phyloP scores from a whole-genome alignment of 805 yeast genomes.

The Phaffomyces thermotolerans region DNA sequence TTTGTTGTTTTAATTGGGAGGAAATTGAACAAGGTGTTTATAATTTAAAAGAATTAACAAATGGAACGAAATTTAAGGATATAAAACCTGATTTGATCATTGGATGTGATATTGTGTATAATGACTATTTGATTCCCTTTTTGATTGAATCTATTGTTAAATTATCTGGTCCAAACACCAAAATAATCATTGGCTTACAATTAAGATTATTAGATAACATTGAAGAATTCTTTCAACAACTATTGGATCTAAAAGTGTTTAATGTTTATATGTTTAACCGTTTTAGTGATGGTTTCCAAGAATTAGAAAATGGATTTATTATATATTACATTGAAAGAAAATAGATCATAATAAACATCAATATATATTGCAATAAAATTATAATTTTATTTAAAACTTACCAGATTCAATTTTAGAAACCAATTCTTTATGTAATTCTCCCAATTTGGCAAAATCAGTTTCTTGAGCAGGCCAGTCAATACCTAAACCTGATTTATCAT shows the following conservation, averaged over 20 bases:
- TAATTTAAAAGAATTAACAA: constrained; percentile 14
- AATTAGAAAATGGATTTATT: constrained; percentile 32
- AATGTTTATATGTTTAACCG: constrained; percentile 25
- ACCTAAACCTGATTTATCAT: constrained; percentile 62
- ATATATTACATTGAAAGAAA: constrained; percentile 30
- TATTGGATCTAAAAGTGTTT: constrained; percentile 26
- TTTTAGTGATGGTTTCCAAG: constrained; percentile 26
- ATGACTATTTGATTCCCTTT: constrained; percentile 47
- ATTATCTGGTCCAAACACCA: constrained; percentile 29
- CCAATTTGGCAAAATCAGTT: constrained; percentile 68
- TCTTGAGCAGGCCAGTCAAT: constrained; percentile 94
- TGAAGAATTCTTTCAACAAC: constrained; percentile 36
- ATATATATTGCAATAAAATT: too few species aligned
- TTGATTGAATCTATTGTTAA: constrained; percentile 37
- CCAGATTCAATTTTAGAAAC: constrained; percentile 32
- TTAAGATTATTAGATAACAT: constrained; percentile 45
- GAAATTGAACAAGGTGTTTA: constrained; percentile 29
- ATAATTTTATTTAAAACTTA: constrained; percentile 8
- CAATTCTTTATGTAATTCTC: constrained; percentile 57
- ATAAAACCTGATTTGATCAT: constrained; percentile 39
- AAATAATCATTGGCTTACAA: constrained; percentile 42
- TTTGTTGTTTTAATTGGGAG: constrained; percentile 60
- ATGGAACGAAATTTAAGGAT: background rate
- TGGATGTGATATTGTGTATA: constrained; percentile 63
- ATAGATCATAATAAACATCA: background rate